Evolutionary conservation across 2,329 filamentous ascomycete genomes (phyloP), one percentile per base, ranked within the genome.

Genomic region (Aspergillus tubingensis): DNA sequence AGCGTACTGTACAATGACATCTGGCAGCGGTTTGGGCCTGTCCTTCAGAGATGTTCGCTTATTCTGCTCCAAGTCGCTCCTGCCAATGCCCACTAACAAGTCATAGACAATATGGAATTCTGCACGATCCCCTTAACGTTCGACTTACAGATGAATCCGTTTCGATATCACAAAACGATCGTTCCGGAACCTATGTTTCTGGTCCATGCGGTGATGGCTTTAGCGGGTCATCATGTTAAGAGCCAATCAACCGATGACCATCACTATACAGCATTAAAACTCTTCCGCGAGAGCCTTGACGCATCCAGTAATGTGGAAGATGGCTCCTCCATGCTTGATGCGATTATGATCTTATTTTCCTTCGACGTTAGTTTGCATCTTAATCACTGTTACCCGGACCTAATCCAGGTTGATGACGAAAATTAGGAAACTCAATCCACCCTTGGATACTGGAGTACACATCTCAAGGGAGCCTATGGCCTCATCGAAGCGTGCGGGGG

Each of bases 401-500:
- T 30, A 10, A 0, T 5, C 25, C 15, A 30, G 2, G 25, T 36
- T 30, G 17, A 53, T 15, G 13, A 1, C 13, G 7, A 5, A 30
- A 21, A 2, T 11, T 38, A 58, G 56, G 56, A 53, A 58, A 53
- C 56, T 19, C 48, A 58, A 25, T 58, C 48, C 25, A 21, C 48
- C 47, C 38, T 53, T 2, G 38, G 56, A 19, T 41, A 44, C 5
- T 52, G 56, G 48, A 10, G 38, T 6, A 58, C 56, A 5, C 56
- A 53, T 58, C 36, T 58, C 8, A 11, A 32, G n/a, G 56, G 56
- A n/a, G 48, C 56, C 23, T 53, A 53, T 17, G 25, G 38, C 2
- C 56, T 58, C 19, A 1, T 58, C 7, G 56, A 58, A 53, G 56
- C 56, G 4, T 58, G 48, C 7, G 48, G 56, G 5, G 56, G 56